phyloP scores from a whole-genome alignment of 148 eudicot species.

The Diospyros kaki region DNA sequence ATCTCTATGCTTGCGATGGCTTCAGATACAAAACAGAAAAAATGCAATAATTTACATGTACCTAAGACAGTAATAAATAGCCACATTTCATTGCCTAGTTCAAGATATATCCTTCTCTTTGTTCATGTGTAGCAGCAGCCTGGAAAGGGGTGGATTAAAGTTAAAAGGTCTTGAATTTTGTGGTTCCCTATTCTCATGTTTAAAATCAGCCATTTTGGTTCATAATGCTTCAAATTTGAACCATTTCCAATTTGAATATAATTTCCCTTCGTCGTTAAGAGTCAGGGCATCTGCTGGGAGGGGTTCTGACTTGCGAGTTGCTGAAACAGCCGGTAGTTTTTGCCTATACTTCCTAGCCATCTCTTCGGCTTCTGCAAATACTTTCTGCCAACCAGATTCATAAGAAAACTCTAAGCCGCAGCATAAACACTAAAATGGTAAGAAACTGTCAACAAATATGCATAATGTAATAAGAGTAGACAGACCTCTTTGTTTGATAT shows the following conservation, averaged over 20 bases:
- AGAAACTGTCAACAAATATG: neutral
- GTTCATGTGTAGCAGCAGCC: too few species aligned
- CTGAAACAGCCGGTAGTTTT: conserved; percentile 33
- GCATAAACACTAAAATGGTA: neutral
- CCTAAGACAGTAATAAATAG: too few species aligned
- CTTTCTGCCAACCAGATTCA: conserved; percentile 39
- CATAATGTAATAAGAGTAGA: neutral
- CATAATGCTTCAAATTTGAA: conserved; percentile 51
- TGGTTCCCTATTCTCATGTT: too few species aligned
- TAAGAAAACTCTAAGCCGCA: neutral
- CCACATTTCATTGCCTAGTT: too few species aligned
- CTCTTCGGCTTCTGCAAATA: conserved; percentile 74
- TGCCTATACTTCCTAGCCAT: conserved; percentile 76
- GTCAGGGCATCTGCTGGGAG: conserved; percentile 29
- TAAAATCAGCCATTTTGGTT: conserved; percentile 12
- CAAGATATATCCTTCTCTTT: too few species aligned
- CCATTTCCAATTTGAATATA: conserved; percentile 87
- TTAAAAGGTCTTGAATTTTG: too few species aligned
- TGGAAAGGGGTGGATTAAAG: too few species aligned
- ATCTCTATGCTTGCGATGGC: too few species aligned
- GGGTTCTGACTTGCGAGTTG: conserved; percentile 36
- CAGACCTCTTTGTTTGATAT: conserved; percentile 71
- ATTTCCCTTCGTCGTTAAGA: conserved; percentile 53
- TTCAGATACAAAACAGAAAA: too few species aligned
- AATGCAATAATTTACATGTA: too few species aligned